Base-by-base conservation (phyloP, 176 grass and related monocot genomes). In the Oropetium thomaeum region DNA sequence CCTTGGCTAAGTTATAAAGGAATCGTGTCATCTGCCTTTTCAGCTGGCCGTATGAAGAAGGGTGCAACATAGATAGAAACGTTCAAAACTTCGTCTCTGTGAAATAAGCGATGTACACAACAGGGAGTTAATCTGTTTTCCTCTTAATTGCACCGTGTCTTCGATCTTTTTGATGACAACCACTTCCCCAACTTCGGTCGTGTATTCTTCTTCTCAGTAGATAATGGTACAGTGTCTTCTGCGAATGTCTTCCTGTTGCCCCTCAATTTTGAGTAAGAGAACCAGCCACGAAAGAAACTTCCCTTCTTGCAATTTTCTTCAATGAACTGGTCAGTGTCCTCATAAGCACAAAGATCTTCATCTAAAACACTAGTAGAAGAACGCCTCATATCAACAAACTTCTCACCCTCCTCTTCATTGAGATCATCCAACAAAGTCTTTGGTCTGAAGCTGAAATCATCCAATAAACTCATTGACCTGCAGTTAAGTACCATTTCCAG, bases 181-280 rank as follows among this genome's bases (percentile, higher is more conserved):
- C 83, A 86, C 45, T 83, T 82, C 37, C 68, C 74, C 38, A 83
- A 31, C 47, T 65, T 79, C 6, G 78, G 37, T 63, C 49, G 39
- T 20, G 33, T 34, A 71, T 3, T 67, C 60, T 65, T 89, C 78
- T 82, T 69, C 40, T 75, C 44, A 42, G 4, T 37, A 65, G 68
- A 78, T 47, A 17, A 12, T 70, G 43, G 31, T 26, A 59, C 42
- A 6, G 55, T 27, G 10, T 75, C 58, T 51, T 86, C 78, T 10
- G 79, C 78, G 14, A 83, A 69, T 25, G 74, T 86, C 58, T 65
- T 81, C 26, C 83, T 82, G 79, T 72, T 79, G 30, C 69, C 62
- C 59, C 65, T 87, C 69, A 89, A 37, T 83, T 43, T 91, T 8
- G 83, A 83, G 54, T 85, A 97, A 10, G 78, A 87, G 71, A 97